These are phyloP conservation scores for Ganoderma leucocontextum DNA, from an alignment of 1,284 basidiomycete genomes.

Conservation along the genomic window DNA sequence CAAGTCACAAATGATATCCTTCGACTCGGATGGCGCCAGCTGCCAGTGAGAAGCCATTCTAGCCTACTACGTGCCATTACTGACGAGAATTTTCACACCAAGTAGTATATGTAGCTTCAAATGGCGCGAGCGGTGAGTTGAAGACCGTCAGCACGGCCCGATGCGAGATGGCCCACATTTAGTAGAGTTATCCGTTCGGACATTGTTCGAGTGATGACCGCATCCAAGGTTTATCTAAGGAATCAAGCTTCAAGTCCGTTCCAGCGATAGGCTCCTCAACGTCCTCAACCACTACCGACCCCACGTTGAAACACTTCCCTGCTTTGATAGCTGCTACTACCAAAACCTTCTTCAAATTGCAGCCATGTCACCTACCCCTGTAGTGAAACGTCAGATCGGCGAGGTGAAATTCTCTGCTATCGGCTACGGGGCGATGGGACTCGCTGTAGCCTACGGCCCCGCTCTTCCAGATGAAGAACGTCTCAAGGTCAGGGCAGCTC, in stretches of 20 bases:
- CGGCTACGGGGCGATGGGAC: conserved; percentile 41
- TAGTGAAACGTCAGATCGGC: conserved; percentile 24
- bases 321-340: not conserved
- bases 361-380: not conserved
- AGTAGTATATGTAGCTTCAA: not conserved
- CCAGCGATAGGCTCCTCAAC: not conserved
- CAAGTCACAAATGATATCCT: too few relatives aligned
- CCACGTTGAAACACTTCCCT: not conserved
- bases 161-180: too few relatives aligned
- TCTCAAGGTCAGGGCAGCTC: conserved; percentile 30
- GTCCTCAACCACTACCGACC: not conserved
- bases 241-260: conserved; percentile 32
- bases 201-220: not conserved
- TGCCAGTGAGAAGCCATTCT: too few relatives aligned
- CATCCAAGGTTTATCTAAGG: too few relatives aligned
- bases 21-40: too few relatives aligned
- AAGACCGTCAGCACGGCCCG: too few relatives aligned
- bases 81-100: not conserved
- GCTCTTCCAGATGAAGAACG: conserved; percentile 36
- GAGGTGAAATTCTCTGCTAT: conserved; percentile 33
- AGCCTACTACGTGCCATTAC: not conserved
- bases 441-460: conserved; percentile 37
- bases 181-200: not conserved
- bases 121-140: not conserved
- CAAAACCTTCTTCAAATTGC: not conserved